Base-by-base conservation (phyloP, 73 alveolate species). In the Symbiodinium pilosum region DNA sequence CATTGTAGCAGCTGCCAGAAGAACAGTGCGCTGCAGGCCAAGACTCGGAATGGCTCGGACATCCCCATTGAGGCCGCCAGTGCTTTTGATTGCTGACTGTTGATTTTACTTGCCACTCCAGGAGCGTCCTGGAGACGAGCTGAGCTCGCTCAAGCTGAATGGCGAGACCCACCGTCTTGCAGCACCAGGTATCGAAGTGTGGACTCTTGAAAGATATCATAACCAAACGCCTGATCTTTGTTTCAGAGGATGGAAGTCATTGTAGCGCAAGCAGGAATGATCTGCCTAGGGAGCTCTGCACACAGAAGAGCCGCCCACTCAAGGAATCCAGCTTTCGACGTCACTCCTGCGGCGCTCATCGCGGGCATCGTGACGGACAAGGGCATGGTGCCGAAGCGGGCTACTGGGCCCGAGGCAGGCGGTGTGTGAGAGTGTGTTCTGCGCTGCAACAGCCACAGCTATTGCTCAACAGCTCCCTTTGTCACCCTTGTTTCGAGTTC, bases 271-370 rank as follows among this genome's bases (percentile, higher is more conserved):
- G n/a, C n/a, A n/a, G n/a, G n/a, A n/a, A n/a, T n/a, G n/a, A n/a
- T n/a, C n/a, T n/a, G n/a, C n/a, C n/a, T n/a, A n/a, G n/a, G n/a
- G n/a, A n/a, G n/a, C n/a, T n/a, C n/a, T n/a, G 59, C 6, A 47
- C 14, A 47, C 59, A 47, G 6, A 47, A 47, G 59, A 14, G 59
- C 59, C 14, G 77, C 26, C 36, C 51, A 14, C 36, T 75, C 4
- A 24, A 88, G 98, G 98, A 93, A 93, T 30, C 98, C 98, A 3
- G 98, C 98, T 69, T 93, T 93, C 85, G 98, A 93, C 43, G 98
- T 93, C 34, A 93, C 98, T 18, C 98, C 98, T 20, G 98, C 97
- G 2, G 36, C 56, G 38, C 77, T 91, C 56, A 91, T 91, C 84
- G 40, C 97, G 11, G 97, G 97, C 97, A 41, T 91, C 36, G 97